These are phyloP conservation scores for Eleusine indica DNA, from an alignment of 176 grass and related monocot genomes.

Conservation along the genomic window DNA sequence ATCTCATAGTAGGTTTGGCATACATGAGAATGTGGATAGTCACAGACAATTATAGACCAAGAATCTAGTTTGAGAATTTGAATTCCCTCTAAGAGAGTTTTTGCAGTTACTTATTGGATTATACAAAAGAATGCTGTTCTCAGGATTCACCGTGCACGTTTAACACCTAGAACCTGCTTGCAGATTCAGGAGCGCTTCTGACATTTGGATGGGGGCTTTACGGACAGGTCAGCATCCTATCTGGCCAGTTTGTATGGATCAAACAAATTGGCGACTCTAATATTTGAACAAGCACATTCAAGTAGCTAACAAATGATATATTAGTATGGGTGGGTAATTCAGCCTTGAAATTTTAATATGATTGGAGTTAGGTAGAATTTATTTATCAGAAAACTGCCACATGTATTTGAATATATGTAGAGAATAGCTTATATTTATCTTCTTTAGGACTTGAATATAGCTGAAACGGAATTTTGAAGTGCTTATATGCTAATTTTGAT, in stretches of 20 bases:
- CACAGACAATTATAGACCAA: neutral
- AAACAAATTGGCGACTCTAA: constrained; percentile 7
- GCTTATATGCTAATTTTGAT: neutral
- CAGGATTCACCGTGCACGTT: neutral
- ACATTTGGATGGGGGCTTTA: constrained; percentile 98
- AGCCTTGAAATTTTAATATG: constrained; percentile 9
- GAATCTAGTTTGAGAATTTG: neutral
- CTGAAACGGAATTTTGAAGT: neutral
- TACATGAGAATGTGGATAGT: neutral
- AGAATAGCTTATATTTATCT: constrained; percentile 3
- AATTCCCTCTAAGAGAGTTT: constrained; percentile 20
- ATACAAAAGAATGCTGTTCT: neutral
- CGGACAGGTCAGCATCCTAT: constrained; percentile 72
- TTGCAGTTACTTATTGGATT: neutral
- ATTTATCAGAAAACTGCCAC: neutral
- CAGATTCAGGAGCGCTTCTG: constrained; percentile 88
- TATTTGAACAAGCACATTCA: neutral
- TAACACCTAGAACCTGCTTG: constrained; percentile 28
- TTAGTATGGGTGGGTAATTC: neutral
- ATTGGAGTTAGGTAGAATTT: neutral
- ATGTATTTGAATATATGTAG: neutral
- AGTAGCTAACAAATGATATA: constrained; percentile 10
- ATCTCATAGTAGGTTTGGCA: neutral
- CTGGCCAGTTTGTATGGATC: neutral
- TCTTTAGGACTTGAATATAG: neutral